Evolutionary conservation across 2,329 filamentous ascomycete species (phyloP).

Genomic region (Talaromyces sp.): DNA sequence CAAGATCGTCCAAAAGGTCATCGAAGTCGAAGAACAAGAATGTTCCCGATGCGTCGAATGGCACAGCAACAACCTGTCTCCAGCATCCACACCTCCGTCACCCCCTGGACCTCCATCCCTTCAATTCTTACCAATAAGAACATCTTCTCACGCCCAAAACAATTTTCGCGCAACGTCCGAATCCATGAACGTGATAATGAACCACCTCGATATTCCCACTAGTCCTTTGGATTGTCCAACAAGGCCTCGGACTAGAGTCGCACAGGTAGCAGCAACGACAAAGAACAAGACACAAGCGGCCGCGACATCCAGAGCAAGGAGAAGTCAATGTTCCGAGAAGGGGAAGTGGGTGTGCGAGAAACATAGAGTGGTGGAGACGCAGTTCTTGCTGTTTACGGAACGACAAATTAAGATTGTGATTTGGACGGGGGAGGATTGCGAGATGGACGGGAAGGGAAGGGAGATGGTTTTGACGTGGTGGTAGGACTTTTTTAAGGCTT

Average conservation of each 20-base stretch:
- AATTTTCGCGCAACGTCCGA: background rate
- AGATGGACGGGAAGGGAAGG: constrained; percentile 11
- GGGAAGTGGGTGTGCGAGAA: constrained; percentile 15
- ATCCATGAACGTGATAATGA: background rate
- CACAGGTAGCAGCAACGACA: background rate
- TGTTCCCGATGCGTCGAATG: constrained; percentile 1
- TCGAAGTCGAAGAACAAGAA: constrained; percentile 14
- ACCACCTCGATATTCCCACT: background rate
- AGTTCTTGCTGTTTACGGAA: constrained; percentile 14
- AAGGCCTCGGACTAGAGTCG: background rate
- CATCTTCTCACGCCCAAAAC: background rate
- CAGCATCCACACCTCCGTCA: background rate
- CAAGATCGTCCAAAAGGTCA: background rate
- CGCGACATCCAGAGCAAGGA: background rate
- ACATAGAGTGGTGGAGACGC: constrained; percentile 10
- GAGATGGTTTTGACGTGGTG: constrained; percentile 14
- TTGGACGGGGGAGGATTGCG: constrained; percentile 15
- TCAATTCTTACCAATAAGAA: background rate
- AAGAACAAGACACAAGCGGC: background rate
- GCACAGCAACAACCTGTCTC: background rate
- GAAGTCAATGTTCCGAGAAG: constrained; percentile 7
- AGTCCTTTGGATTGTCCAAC: background rate
- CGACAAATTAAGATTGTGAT: constrained; percentile 15
- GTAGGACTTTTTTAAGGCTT: too few species aligned
- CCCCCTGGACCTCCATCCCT: background rate